Evolutionary conservation across 495 filamentous ascomycete species (phyloP).

Genomic region (Penicillium antarcticum): DNA sequence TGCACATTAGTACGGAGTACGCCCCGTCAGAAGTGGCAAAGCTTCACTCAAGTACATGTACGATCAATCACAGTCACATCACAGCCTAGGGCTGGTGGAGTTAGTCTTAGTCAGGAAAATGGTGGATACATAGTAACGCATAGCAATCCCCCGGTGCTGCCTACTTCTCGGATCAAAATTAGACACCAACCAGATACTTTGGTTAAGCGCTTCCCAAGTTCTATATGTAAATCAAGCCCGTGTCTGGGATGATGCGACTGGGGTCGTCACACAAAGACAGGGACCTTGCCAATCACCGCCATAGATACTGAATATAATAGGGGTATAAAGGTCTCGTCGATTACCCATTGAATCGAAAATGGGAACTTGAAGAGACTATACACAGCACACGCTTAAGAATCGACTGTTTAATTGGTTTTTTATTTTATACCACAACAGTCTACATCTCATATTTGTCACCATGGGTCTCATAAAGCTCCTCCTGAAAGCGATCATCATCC

Average conservation of each 20-base stretch:
- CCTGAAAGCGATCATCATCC: conserved; percentile 11
- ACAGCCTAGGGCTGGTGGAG: background rate
- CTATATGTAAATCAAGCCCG: background rate
- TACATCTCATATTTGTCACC: background rate
- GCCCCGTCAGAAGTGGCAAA: background rate
- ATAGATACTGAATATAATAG: background rate
- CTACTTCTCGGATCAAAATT: background rate
- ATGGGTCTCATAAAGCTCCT: conserved; percentile 10
- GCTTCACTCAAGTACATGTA: background rate
- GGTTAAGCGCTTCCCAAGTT: background rate
- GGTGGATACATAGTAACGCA: background rate
- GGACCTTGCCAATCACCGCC: background rate
- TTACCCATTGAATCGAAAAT: background rate
- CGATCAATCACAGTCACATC: conserved; percentile 1
- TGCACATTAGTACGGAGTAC: too few species aligned
- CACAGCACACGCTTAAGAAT: background rate
- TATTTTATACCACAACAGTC: background rate
- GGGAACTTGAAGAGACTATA: background rate
- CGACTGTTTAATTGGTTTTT: background rate
- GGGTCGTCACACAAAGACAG: background rate
- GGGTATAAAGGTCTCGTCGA: background rate
- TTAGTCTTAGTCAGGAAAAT: background rate
- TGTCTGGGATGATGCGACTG: background rate
- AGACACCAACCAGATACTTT: background rate
- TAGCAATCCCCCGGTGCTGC: background rate